Conservation (phyloP, 2,329 filamentous ascomycete species). For the Pseudogymnoascus sp. region DNA sequence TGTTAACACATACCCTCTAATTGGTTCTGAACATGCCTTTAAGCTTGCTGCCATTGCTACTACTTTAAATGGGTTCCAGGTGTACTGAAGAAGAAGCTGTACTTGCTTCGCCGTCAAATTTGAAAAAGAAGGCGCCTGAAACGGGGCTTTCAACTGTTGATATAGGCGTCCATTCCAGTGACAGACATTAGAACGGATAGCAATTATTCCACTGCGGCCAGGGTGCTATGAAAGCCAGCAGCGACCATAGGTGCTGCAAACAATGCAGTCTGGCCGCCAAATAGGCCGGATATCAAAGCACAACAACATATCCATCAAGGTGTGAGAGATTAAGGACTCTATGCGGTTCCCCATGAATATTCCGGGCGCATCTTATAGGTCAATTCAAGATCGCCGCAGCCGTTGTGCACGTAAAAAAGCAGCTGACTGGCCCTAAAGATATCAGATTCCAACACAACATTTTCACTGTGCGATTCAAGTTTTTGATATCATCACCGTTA, state of each 20-base stretch:
- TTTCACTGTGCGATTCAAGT: neutral
- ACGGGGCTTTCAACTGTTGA: neutral
- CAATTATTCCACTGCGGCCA: neutral
- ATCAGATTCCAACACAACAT: conserved; percentile 2
- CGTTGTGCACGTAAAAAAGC: neutral
- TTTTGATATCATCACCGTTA: neutral
- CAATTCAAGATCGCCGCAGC: neutral
- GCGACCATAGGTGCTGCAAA: neutral
- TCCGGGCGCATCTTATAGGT: neutral
- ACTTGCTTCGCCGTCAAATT: neutral
- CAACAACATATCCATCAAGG: neutral
- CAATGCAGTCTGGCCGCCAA: neutral
- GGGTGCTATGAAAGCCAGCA: neutral
- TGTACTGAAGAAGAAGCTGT: neutral
- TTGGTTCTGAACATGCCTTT: neutral
- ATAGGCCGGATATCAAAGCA: neutral
- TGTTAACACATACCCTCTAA: neutral
- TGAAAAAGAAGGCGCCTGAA: neutral
- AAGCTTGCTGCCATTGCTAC: neutral
- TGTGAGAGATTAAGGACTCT: neutral
- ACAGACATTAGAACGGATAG: neutral
- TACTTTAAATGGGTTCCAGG: neutral
- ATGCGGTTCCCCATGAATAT: neutral
- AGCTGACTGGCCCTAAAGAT: neutral
- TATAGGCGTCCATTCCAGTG: neutral